These are phyloP conservation scores for Platanthera guangdongensis DNA, from an alignment of 106 monocot genomes.

Conservation along the genomic window DNA sequence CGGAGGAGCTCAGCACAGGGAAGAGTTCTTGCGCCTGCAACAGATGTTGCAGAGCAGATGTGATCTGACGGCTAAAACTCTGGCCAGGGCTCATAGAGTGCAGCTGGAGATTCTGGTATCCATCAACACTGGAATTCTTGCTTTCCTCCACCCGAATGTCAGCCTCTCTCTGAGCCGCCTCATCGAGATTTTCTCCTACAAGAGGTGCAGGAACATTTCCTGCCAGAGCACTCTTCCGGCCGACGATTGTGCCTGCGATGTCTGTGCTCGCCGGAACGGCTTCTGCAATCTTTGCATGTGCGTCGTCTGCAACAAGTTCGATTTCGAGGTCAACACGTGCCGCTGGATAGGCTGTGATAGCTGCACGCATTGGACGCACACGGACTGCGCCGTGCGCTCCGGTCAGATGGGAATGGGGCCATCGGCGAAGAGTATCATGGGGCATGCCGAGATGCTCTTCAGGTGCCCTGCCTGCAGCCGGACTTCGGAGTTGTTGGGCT, in stretches of 20 bases:
- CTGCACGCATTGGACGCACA: constrained; percentile 97
- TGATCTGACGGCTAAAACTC: constrained; percentile 56
- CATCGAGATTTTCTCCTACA: constrained; percentile 81
- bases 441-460: constrained; percentile 79
- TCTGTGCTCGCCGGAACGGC: constrained; percentile 68
- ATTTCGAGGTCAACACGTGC: constrained; percentile 98
- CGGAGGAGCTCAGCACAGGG: constrained; percentile 71
- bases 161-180: constrained; percentile 61
- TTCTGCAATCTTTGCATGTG: constrained; percentile 99
- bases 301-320: constrained; percentile 92
- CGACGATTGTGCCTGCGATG: constrained; percentile 78
- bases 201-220: constrained; percentile 94
- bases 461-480: constrained; percentile 92
- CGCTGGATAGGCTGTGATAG: constrained; percentile 98
- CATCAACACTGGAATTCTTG: constrained; percentile 91
- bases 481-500: constrained; percentile 81
- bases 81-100: constrained; percentile 58
- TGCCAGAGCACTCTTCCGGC: constrained; percentile 82
- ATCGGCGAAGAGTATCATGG: constrained; percentile 32
- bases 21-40: constrained; percentile 80
- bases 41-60: constrained; percentile 61
- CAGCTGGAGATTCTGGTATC: constrained; percentile 91
- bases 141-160: constrained; percentile 86
- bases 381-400: constrained; percentile 84
- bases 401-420: constrained; percentile 76